A percentile compares a stretch with the other conserved stretches of the same genome.
phyloP scores from a whole-genome alignment of 208 protist genomes.

The Acanthamoeba sp. region DNA sequence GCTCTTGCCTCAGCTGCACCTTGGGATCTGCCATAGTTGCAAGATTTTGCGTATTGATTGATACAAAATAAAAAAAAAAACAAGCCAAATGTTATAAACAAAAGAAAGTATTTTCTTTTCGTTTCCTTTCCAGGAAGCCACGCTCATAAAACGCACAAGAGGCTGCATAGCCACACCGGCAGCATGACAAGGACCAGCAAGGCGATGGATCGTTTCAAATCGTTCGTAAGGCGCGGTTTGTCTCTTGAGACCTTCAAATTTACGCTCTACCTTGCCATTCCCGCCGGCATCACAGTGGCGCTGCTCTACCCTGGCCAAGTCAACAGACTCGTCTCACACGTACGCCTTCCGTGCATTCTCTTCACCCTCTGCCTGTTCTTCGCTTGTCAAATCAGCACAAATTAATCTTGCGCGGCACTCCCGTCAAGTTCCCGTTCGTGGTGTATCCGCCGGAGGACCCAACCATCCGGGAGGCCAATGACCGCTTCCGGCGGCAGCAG shows the following conservation, averaged over 20 bases:
- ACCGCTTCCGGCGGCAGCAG: background rate
- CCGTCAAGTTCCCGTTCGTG: background rate
- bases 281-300: background rate
- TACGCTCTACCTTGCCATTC: background rate
- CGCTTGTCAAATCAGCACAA: no score
- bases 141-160: background rate
- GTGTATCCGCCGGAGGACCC: conserved; percentile 25
- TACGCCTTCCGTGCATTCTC: background rate
- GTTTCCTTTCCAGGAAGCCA: background rate
- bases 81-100: no score
- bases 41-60: no score
- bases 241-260: conserved; percentile 39
- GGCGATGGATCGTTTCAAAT: background rate
- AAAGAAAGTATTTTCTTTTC: background rate
- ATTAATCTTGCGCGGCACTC: background rate
- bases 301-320: conserved; percentile 15
- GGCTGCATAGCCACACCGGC: background rate
- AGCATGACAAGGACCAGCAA: background rate
- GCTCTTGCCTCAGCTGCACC: conserved; percentile 47
- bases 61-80: no score
- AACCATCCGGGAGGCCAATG: background rate
- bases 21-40: conserved; percentile 40
- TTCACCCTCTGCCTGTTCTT: background rate
- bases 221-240: conserved; percentile 8
- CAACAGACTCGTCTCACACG: background rate